A percentile compares a stretch with the other conserved stretches of the same genome.
These are phyloP conservation scores for Epichloe brachyelytri DNA, from an alignment of 2,329 filamentous ascomycete genomes.

Conservation along the genomic window DNA sequence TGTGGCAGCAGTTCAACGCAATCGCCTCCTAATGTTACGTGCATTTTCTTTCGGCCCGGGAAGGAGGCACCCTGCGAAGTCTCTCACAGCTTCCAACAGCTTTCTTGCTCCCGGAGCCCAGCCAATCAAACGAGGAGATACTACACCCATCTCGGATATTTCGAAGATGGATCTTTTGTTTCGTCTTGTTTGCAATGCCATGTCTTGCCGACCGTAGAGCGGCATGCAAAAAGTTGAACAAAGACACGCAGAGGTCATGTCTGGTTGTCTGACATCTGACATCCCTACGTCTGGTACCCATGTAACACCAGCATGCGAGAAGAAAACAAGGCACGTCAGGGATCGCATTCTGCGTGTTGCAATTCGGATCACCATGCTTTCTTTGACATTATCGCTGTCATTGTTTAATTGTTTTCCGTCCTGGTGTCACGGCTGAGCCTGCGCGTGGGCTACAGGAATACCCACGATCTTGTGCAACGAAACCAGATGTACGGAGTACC, in stretches of 20 bases:
- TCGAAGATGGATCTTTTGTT: background rate
- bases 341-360: background rate
- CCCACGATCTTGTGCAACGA: background rate
- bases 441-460: background rate
- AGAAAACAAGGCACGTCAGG: background rate
- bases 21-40: background rate
- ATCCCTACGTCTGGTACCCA: background rate
- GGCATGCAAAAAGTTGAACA: background rate
- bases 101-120: background rate
- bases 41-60: background rate
- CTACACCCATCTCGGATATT: no score
- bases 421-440: background rate
- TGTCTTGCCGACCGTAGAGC: background rate
- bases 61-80: background rate
- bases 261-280: background rate
- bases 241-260: background rate
- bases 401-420: background rate
- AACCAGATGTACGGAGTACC: background rate
- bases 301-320: background rate
- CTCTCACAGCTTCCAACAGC: background rate
- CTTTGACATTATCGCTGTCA: background rate
- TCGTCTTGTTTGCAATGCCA: background rate
- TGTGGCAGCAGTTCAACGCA: background rate
- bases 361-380: background rate
- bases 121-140: background rate